Conservation (phyloP, 208 protist genomes). For the Leishmania major region DNA sequence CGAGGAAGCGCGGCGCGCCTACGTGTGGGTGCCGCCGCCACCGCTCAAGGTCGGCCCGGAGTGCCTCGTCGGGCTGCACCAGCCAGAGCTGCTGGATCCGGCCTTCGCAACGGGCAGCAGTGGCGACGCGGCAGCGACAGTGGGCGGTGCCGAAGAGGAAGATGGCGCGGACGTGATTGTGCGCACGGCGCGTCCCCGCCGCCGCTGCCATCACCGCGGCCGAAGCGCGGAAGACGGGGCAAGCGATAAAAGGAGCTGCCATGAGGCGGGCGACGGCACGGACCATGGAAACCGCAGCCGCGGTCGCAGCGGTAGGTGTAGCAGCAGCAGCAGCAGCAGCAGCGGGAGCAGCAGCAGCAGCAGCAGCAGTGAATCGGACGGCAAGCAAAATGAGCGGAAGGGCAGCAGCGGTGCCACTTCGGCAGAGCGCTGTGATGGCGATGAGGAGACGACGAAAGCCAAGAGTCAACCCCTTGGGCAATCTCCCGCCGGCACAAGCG, state of each 20-base stretch:
- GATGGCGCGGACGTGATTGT: background rate
- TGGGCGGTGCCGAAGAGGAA: conserved; percentile 1
- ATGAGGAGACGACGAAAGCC: background rate
- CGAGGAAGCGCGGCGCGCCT: conserved; percentile 49
- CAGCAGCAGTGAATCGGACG: background rate
- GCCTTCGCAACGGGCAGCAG: background rate
- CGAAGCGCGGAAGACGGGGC: background rate
- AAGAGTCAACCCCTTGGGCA: background rate
- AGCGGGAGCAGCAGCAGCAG: background rate
- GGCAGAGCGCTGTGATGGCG: background rate
- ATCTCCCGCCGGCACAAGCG: background rate
- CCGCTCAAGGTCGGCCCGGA: conserved; percentile 44
- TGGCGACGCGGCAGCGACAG: background rate
- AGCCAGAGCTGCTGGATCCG: conserved; percentile 12
- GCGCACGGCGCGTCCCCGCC: conserved; percentile 8
- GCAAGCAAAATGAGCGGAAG: background rate
- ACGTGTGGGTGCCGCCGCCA: conserved; percentile 77
- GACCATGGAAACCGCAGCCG: background rate
- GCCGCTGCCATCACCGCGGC: background rate
- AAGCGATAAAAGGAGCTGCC: background rate
- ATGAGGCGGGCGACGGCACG: background rate
- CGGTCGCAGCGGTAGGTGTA: conserved; percentile 24
- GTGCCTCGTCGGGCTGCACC: conserved; percentile 35
- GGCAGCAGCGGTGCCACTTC: background rate
- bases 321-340: background rate